Percentiles rank a stretch among this genome's conserved stretches.
Evolutionary conservation across 345 rosid genomes (phyloP).

Genomic region (Pugionium dolabratum): DNA sequence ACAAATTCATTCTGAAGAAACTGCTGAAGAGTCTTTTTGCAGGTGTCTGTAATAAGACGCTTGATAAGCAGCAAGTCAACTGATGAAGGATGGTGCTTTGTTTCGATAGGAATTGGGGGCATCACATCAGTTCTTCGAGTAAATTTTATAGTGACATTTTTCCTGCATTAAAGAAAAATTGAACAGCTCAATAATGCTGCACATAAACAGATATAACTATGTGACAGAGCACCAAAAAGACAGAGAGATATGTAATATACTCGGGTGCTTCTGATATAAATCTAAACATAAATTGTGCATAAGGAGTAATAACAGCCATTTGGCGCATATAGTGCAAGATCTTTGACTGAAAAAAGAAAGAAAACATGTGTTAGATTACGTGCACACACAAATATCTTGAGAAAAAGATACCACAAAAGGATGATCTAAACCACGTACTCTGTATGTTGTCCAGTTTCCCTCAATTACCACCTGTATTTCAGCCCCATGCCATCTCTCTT

Average conservation of each 20-base stretch:
- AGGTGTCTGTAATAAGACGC: constrained; percentile 84
- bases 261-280: constrained; percentile 75
- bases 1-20: constrained; percentile 97
- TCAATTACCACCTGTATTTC: constrained; percentile 94
- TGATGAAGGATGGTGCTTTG: constrained; percentile 96
- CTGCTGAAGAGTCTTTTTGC: constrained; percentile 78
- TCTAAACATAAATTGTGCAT: constrained; percentile 83
- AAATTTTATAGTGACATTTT: constrained; percentile 80
- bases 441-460: constrained; percentile 98
- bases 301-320: constrained; percentile 98
- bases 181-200: constrained; percentile 11
- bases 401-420: constrained; percentile 12
- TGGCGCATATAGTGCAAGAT: constrained; percentile 98
- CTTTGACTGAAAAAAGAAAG: constrained; percentile 68
- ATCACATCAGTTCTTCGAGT: constrained; percentile 89
- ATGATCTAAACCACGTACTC: constrained; percentile 49
- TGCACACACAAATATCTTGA: constrained; percentile 15
- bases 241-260: constrained; percentile 50
- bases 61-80: constrained; percentile 93
- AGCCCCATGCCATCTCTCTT: constrained; percentile 86
- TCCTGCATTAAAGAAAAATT: constrained; percentile 47
- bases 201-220: constrained; percentile 14
- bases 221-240: constrained; percentile 19
- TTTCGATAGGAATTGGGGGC: constrained; percentile 95
- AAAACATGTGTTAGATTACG: constrained; percentile 24